Base-by-base conservation (phyloP, 2,329 filamentous ascomycete species). In the Coniella lustricola region DNA sequence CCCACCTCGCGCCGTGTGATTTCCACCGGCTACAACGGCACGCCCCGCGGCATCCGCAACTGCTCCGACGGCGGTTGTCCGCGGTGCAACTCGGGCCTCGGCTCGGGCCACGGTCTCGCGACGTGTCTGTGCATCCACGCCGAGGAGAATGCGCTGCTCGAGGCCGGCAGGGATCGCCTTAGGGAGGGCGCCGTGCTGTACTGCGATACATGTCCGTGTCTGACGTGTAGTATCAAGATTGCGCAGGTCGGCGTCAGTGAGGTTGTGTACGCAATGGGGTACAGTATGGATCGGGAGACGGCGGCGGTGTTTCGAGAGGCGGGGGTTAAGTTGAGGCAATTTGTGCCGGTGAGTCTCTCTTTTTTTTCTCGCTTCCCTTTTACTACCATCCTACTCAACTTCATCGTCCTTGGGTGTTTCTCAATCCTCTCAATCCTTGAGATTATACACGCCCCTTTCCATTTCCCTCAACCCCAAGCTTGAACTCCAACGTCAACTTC, bases 191-290 rank as follows among this genome's bases (percentile, higher is more conserved):
- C 87, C 33, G 86, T 89, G 43, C 71, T 98, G 21, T 98, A 96
- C 68, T 96, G 90, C 67, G 88, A 96, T 63, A 96, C 90, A 57
- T 98, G 93, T 66, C 93, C 93, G 3, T 98, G 93, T 64, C 73
- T 98, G 65, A 98, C 93, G 2, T 98, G 93, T 67, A 95, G 89
- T 60, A 95, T 98, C 72, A 98, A 98, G 72, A 97, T 98, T 61
- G 87, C 89, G 18, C 93, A 98, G 70, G 89, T 97, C 7, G 93
- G 93, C 16, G 95, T 98, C 56, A 82, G 80, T 36, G 93, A 98
- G 72, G 93, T 98, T 13, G 90, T 98, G 13, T 98, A 95, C 61
- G 90, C 82, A 56, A 85, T 94, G 62, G 82, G 86, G 21, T 98
- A 98, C 64, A 91, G 91, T 64, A 96, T 98, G 85, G 93, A 98